Evolutionary conservation across 495 filamentous ascomycete species (phyloP).

Genomic region (Neurospora cerealis): DNA sequence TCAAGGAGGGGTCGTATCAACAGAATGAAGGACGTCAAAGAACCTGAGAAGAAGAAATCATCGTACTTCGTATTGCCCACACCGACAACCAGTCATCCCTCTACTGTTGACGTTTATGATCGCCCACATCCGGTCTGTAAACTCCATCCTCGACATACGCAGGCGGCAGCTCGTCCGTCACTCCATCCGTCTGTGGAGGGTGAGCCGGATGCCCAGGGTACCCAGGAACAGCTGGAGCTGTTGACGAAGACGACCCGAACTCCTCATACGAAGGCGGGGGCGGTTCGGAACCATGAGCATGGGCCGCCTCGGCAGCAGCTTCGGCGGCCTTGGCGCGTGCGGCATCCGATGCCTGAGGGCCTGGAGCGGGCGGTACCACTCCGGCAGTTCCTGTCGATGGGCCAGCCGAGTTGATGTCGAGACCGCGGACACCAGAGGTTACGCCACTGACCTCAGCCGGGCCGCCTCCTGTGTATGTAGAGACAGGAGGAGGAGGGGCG

Average conservation of each 20-base stretch:
- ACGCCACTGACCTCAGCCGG: neutral
- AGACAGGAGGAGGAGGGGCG: neutral
- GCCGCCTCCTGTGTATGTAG: neutral
- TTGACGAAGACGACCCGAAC: neutral
- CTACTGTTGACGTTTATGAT: slow-evolving; percentile 13
- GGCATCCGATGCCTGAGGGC: neutral
- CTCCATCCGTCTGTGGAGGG: neutral
- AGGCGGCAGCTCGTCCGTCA: slow-evolving; percentile 11
- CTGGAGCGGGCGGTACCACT: neutral
- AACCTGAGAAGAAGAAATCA: neutral
- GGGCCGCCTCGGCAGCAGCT: slow-evolving; percentile 12
- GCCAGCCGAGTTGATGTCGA: slow-evolving; percentile 3
- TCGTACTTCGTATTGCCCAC: neutral
- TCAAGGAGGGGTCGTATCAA: no score
- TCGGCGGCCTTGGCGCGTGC: slow-evolving; percentile 17
- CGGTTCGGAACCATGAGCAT: neutral
- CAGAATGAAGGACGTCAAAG: no score
- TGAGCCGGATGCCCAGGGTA: slow-evolving; percentile 7
- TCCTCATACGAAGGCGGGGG: neutral
- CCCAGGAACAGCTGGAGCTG: slow-evolving; percentile 2
- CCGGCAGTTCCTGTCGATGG: neutral
- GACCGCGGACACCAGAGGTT: neutral
- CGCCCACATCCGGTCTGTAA: neutral
- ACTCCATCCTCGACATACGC: slow-evolving; percentile 15
- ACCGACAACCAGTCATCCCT: neutral